These are phyloP conservation scores for Hypericum perforatum DNA, from an alignment of 345 rosid species.

Conservation along the genomic window DNA sequence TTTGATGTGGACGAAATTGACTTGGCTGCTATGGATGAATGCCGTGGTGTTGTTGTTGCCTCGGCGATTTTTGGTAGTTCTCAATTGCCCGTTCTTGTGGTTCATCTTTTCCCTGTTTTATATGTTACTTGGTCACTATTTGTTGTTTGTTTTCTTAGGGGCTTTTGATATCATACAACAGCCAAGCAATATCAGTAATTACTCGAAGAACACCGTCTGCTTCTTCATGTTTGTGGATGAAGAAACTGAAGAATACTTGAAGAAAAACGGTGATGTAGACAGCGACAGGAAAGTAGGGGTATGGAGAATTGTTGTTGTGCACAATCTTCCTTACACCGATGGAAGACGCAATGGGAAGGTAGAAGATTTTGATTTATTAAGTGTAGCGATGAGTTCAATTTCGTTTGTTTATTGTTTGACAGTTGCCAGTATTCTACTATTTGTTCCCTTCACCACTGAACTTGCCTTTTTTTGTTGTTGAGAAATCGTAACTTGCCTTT, in stretches of 20 bases:
- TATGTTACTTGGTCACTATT: too few species aligned
- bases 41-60: conserved; percentile 81
- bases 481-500: too few species aligned
- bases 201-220: conserved; percentile 66
- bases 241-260: conserved; percentile 78
- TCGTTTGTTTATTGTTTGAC: neutral
- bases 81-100: neutral
- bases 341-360: conserved; percentile 97
- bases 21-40: conserved; percentile 81
- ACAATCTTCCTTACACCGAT: conserved; percentile 76
- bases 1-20: conserved; percentile 78
- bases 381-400: neutral
- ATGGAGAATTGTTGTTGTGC: conserved; percentile 87
- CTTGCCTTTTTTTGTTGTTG: too few species aligned
- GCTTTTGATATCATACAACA: conserved; percentile 88
- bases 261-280: conserved; percentile 43
- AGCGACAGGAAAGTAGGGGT: conserved; percentile 55
- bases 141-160: conserved; percentile 30
- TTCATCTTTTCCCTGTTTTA: too few species aligned
- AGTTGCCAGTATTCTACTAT: too few species aligned
- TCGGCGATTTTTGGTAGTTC: conserved; percentile 90
- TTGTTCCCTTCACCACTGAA: too few species aligned
- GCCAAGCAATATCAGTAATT: conserved; percentile 71
- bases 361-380: conserved; percentile 5
- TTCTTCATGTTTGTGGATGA: conserved; percentile 96